Evolutionary conservation across 441 rosid species (phyloP), one percentile per base, ranked within the genome.

Genomic region (Gossypium gossypioides): DNA sequence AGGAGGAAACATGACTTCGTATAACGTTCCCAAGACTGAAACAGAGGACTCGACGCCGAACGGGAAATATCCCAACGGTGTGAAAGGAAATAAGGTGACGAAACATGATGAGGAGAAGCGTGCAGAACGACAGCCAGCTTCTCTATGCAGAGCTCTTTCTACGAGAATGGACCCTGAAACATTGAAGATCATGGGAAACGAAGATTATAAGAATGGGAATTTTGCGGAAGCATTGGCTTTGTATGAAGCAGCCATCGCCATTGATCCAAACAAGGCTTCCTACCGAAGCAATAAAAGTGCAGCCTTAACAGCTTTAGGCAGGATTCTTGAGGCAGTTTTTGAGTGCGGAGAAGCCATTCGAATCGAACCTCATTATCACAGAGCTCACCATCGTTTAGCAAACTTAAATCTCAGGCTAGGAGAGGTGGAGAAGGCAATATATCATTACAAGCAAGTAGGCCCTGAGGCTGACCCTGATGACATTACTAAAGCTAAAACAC

Each of bases 91-190:
- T 72, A 89, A 76, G n/a, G 87, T 69, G 18, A 83, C 80, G 75
- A 86, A 76, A 48, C 79, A 64, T 3, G 29, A 60, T 7, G 62
- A 60, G 42, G 61, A 77, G 46, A 72, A 78, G 27, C 77, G 82
- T 2, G 69, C 76, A 0, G 76, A 58, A 10, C 78, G 76, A 6
- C 81, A 72, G 6, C 64, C 84, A 0, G 86, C 79, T 62, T 88
- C 98, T 2, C 82, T 94, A 44, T 94, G 98, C 63, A 84, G 97
- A 51, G 94, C 94, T 3, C 71, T 92, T 22, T 92, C 98, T 0
- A 94, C 98, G 0, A 83, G 97, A 79, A 94, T 92, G 96, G 98
- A 94, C 74, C 98, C 98, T 0, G 98, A 94, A 76, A 87, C 86
- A 5, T 76, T 94, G 82, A 94, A 94, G 77, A 89, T 90, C 1